These are phyloP conservation scores for Abelmoschus esculentus DNA, from an alignment of 345 rosid genomes.

Conservation along the genomic window DNA sequence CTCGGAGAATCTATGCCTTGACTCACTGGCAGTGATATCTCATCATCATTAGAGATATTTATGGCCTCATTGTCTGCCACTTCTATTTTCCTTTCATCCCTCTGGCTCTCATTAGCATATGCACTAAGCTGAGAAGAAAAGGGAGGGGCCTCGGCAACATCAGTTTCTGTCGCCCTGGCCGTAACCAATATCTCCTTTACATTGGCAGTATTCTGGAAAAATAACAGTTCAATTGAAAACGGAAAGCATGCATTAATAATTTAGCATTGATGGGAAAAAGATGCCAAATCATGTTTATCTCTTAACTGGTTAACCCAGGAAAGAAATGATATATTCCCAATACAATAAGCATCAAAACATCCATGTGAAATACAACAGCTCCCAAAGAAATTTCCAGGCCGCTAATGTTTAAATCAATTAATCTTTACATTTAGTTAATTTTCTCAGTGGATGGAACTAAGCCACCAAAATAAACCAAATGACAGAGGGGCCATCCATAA, in stretches of 20 bases:
- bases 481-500: neutral
- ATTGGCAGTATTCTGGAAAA: constrained; percentile 40
- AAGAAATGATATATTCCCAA: neutral
- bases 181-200: constrained; percentile 43
- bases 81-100: constrained; percentile 36
- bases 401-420: neutral
- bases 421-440: neutral
- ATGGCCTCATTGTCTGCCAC: constrained; percentile 35
- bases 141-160: constrained; percentile 34
- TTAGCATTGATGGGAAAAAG: neutral
- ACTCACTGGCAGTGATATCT: constrained; percentile 21
- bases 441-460: neutral
- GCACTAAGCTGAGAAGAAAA: constrained; percentile 27
- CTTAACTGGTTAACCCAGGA: neutral
- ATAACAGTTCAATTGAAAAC: neutral
- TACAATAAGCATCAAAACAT: neutral
- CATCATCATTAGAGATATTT: constrained; percentile 31
- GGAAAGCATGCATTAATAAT: neutral
- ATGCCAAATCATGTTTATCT: neutral
- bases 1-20: constrained; percentile 31
- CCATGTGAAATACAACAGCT: neutral
- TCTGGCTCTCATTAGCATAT: constrained; percentile 11
- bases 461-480: neutral
- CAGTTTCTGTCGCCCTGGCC: constrained; percentile 51
- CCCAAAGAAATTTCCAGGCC: neutral